Evolutionary conservation across 495 filamentous ascomycete genomes (phyloP).

Genomic region (Hyaloscypha finlandica): DNA sequence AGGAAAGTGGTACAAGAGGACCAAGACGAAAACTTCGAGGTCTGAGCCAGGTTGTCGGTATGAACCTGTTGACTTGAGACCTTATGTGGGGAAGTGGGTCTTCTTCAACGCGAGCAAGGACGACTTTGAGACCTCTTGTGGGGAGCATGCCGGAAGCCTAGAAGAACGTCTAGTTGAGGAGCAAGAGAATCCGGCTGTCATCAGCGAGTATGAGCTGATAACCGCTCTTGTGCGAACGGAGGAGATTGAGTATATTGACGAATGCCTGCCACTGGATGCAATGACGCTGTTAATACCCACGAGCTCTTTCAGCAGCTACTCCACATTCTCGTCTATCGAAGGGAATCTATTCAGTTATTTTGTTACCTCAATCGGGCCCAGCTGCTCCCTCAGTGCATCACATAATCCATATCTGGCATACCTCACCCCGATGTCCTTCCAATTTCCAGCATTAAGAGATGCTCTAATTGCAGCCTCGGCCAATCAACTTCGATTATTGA

Average conservation of each 20-base stretch:
- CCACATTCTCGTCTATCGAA: background rate
- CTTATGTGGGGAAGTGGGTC: background rate
- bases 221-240: background rate
- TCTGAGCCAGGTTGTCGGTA: background rate
- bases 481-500: slow-evolving; percentile 1
- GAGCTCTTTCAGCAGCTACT: background rate
- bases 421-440: background rate
- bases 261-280: background rate
- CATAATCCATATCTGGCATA: slow-evolving; percentile 2
- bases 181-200: background rate
- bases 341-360: background rate
- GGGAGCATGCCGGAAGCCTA: background rate
- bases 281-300: background rate
- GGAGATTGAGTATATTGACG: background rate
- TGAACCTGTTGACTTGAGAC: background rate
- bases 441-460: background rate
- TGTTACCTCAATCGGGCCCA: background rate
- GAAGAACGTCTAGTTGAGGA: background rate
- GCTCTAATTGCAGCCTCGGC: background rate
- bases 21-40: background rate
- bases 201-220: background rate
- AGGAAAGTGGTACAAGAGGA: background rate
- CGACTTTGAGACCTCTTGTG: background rate
- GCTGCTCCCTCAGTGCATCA: background rate
- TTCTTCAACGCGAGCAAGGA: background rate